Conservation (phyloP, 495 filamentous ascomycete species). For the Talaromyces adpressus region DNA sequence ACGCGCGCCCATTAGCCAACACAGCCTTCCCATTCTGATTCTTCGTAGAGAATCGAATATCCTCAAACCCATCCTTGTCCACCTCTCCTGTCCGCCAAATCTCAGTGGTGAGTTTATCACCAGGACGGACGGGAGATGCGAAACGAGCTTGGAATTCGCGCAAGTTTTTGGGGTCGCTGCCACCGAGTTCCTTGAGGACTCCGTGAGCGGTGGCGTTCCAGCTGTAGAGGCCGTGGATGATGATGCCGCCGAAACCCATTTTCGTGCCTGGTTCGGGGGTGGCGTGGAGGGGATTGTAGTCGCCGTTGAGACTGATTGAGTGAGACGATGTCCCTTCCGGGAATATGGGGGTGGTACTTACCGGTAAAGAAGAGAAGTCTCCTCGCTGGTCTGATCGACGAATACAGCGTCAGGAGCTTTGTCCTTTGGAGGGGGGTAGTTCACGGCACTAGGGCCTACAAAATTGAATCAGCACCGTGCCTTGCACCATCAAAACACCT, state of each 20-base stretch:
- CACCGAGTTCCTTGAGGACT: constrained; percentile 65
- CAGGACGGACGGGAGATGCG: constrained; percentile 73
- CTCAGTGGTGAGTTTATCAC: constrained; percentile 45
- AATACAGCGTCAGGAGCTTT: constrained; percentile 70
- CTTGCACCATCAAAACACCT: not conserved
- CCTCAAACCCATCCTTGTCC: constrained; percentile 64
- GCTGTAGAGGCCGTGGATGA: constrained; percentile 81
- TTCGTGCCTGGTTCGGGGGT: constrained; percentile 74
- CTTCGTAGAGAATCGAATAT: constrained; percentile 69
- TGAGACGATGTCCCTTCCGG: not conserved
- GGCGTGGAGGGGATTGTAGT: constrained; percentile 88
- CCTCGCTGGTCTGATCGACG: constrained; percentile 55
- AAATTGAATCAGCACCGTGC: not conserved
- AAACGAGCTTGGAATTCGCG: constrained; percentile 85
- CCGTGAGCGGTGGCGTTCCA: constrained; percentile 78
- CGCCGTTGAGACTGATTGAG: constrained; percentile 62
- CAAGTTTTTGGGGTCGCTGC: constrained; percentile 69
- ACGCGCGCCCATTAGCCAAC: constrained; percentile 74
- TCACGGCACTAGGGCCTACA: constrained; percentile 60
- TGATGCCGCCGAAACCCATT: constrained; percentile 85
- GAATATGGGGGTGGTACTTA: constrained; percentile 14
- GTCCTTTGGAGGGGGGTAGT: constrained; percentile 64
- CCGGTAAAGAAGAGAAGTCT: constrained; percentile 71
- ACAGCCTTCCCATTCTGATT: constrained; percentile 66
- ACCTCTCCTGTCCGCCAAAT: constrained; percentile 49